Conservation (phyloP, 495 filamentous ascomycete genomes). For the Penicillium herquei region DNA sequence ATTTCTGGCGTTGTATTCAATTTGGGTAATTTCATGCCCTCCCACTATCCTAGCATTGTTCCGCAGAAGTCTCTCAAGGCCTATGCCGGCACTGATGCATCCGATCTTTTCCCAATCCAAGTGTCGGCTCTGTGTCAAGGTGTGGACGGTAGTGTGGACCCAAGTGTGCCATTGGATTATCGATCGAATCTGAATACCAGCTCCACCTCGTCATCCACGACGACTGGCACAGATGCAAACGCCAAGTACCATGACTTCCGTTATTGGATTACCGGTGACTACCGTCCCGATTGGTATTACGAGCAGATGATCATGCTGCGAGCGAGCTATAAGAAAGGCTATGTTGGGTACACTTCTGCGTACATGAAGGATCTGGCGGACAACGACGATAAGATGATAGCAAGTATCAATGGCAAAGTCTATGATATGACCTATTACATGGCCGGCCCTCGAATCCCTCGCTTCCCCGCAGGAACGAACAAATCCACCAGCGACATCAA, state of each 20-base stretch:
- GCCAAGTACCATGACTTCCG: slow-evolving; percentile 91
- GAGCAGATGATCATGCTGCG: slow-evolving; percentile 79
- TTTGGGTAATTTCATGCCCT: slow-evolving; percentile 66
- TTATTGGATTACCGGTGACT: slow-evolving; percentile 59
- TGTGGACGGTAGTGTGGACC: slow-evolving; percentile 60
- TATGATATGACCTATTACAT: slow-evolving; percentile 92
- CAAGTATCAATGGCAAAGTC: slow-evolving; percentile 74
- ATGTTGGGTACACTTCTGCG: slow-evolving; percentile 77
- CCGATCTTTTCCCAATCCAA: slow-evolving; percentile 87
- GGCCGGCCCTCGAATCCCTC: slow-evolving; percentile 66
- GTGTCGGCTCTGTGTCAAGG: slow-evolving; percentile 90
- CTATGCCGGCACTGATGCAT: slow-evolving; percentile 86
- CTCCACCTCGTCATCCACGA: slow-evolving; percentile 61
- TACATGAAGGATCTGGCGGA: slow-evolving; percentile 70
- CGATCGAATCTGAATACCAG: slow-evolving; percentile 67
- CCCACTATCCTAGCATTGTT: slow-evolving; percentile 81
- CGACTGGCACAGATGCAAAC: slow-evolving; percentile 63
- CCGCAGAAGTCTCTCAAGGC: slow-evolving; percentile 62
- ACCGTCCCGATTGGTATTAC: slow-evolving; percentile 83
- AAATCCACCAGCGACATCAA: slow-evolving; percentile 49
- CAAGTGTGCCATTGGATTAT: slow-evolving; percentile 78
- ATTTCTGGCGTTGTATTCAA: slow-evolving; percentile 91
- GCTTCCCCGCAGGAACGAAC: slow-evolving; percentile 50
- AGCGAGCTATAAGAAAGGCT: slow-evolving; percentile 79
- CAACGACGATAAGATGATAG: slow-evolving; percentile 62